Conservation (phyloP, 1,284 basidiomycete genomes). For the Prillingera fragicola region DNA sequence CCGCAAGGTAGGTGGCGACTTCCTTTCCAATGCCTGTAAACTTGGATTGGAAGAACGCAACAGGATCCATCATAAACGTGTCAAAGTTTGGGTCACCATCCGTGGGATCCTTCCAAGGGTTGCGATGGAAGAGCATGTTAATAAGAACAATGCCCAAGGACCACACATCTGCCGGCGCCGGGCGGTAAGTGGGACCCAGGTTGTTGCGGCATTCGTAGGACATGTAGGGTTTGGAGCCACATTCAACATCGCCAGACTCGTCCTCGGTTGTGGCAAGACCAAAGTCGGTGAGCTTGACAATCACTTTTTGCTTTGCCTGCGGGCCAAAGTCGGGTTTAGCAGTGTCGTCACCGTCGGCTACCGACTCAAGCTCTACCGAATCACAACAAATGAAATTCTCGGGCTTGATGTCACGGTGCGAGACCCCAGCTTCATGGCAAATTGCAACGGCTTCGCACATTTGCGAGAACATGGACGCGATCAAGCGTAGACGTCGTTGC, state of each 20-base stretch:
- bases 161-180: conserved; percentile 95
- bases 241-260: conserved; percentile 92
- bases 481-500: conserved; percentile 77
- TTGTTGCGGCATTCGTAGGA: conserved; percentile 99
- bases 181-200: conserved; percentile 83
- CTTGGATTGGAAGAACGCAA: conserved; percentile 78
- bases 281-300: conserved; percentile 94
- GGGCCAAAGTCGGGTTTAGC: conserved; percentile 49
- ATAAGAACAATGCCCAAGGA: conserved; percentile 96
- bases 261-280: conserved; percentile 85
- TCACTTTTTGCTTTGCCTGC: conserved; percentile 55
- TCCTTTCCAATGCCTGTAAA: conserved; percentile 85
- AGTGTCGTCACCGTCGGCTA: conserved; percentile 47
- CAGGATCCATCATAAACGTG: conserved; percentile 70
- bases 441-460: conserved; percentile 97
- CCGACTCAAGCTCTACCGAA: conserved; percentile 64
- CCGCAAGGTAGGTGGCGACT: conserved; percentile 80
- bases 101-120: conserved; percentile 95
- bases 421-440: conserved; percentile 89
- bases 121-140: conserved; percentile 98
- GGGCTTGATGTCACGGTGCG: conserved; percentile 97
- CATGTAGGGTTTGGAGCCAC: conserved; percentile 98
- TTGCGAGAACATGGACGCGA: conserved; percentile 93
- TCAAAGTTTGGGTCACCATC: conserved; percentile 71
- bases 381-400: conserved; percentile 81